Conservation (phyloP, 805 yeast species). For the Pichia paraexigua region DNA sequence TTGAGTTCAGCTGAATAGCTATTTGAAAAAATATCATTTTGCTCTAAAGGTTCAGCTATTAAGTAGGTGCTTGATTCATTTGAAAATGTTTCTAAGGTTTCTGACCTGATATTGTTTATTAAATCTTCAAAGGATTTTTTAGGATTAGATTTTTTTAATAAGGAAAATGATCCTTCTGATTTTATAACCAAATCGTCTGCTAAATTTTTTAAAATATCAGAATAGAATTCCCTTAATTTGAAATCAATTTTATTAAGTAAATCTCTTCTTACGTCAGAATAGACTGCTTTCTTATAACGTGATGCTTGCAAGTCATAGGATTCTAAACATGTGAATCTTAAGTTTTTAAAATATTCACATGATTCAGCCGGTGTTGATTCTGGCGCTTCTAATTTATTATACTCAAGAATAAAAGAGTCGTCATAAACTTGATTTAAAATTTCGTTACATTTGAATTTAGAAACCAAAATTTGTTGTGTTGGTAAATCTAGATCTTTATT, state of each 20-base stretch:
- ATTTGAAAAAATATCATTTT: constrained; percentile 21
- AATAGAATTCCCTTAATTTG: constrained; percentile 37
- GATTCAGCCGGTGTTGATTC: constrained; percentile 23
- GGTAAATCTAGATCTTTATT: constrained; percentile 95
- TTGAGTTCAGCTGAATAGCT: constrained; percentile 13
- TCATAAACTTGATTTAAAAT: constrained; percentile 50
- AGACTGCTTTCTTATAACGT: constrained; percentile 62
- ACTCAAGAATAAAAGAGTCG: constrained; percentile 15
- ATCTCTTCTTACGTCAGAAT: constrained; percentile 47
- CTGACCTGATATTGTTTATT: constrained; percentile 15
- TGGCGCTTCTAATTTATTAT: constrained; percentile 20
- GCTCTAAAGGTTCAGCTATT: constrained; percentile 15
- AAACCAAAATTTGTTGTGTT: constrained; percentile 91
- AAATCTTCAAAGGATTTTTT: constrained; percentile 22
- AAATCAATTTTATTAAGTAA: constrained; percentile 43
- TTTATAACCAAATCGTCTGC: constrained; percentile 27
- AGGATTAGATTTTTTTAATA: constrained; percentile 12
- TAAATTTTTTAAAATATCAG: constrained; percentile 32
- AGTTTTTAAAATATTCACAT: constrained; percentile 34
- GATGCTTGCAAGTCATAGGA: constrained; percentile 67
- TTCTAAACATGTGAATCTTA: constrained; percentile 40
- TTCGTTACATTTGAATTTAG: constrained; percentile 92
- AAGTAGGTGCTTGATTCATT: constrained; percentile 21
- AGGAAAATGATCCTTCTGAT: constrained; percentile 23
- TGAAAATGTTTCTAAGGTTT: constrained; percentile 22